These are phyloP conservation scores for Penicillium sp. DNA, from an alignment of 2,329 filamentous ascomycete genomes.

Conservation along the genomic window DNA sequence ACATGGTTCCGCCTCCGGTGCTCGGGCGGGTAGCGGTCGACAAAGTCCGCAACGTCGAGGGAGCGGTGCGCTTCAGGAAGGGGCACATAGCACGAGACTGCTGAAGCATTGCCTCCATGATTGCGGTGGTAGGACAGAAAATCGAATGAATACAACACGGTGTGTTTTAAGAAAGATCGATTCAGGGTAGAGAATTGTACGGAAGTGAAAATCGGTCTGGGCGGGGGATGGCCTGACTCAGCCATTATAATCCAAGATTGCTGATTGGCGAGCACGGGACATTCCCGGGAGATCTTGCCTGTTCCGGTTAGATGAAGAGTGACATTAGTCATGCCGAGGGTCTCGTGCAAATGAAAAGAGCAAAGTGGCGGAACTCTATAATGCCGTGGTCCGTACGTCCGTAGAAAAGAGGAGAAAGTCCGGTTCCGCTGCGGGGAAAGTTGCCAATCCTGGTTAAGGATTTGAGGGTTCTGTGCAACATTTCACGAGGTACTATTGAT, in stretches of 20 bases:
- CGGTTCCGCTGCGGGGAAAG: neutral
- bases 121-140: conserved; percentile 6
- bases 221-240: neutral
- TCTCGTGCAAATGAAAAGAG: neutral
- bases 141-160: neutral
- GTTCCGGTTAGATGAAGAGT: neutral
- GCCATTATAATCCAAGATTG: neutral
- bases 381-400: neutral
- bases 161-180: neutral
- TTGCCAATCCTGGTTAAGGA: no score
- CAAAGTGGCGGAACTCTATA: neutral
- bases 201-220: neutral
- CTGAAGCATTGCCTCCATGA: conserved; percentile 90
- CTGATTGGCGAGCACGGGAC: neutral
- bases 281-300: neutral
- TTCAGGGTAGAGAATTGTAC: neutral
- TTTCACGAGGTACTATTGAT: no score
- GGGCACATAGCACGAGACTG: conserved; percentile 97
- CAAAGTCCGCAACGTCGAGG: conserved; percentile 85
- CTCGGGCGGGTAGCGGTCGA: conserved; percentile 67
- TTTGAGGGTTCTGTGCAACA: no score
- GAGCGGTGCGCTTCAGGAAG: conserved; percentile 92
- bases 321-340: neutral
- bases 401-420: neutral
- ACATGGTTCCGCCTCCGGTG: conserved; percentile 89